Evolutionary conservation across 441 rosid species (phyloP).

Genomic region (Cnidoscolus chayamansa): DNA sequence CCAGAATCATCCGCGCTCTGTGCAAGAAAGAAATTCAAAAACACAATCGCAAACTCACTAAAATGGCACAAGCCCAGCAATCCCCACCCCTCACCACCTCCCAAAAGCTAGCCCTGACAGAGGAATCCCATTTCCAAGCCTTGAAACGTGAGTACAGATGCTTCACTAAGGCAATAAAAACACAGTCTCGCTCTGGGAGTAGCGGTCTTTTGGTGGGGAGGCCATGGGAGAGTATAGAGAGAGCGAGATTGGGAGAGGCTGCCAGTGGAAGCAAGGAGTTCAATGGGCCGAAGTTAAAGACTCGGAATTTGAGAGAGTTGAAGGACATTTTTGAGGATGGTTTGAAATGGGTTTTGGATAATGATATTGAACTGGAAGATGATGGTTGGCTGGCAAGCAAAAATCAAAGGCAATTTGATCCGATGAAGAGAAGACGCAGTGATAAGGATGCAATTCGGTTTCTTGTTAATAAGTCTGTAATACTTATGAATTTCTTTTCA

Average conservation of each 20-base stretch:
- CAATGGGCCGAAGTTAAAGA: conserved; percentile 41
- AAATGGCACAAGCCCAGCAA: conserved; percentile 29
- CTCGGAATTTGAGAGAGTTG: conserved; percentile 57
- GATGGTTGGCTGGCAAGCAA: conserved; percentile 25
- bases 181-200: conserved; percentile 17
- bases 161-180: conserved; percentile 42
- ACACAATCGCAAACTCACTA: conserved; percentile 58
- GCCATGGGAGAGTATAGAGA: conserved; percentile 90
- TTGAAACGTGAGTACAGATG: conserved; percentile 60
- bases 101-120: conserved; percentile 43
- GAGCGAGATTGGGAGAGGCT: conserved; percentile 49
- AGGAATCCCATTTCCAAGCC: conserved; percentile 51
- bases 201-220: conserved; percentile 49
- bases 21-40: conserved; percentile 76
- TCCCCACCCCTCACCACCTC: conserved; percentile 38
- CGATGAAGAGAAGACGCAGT: conserved; percentile 47
- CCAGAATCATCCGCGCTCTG: conserved; percentile 65
- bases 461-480: conserved; percentile 60
- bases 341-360: conserved; percentile 74
- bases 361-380: conserved; percentile 57
- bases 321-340: conserved; percentile 68
- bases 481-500: background rate
- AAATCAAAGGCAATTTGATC: conserved; percentile 33
- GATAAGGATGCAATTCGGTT: conserved; percentile 64
- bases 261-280: conserved; percentile 48